Conservation (phyloP, 495 filamentous ascomycete genomes). For the Penicillium ucsense region DNA sequence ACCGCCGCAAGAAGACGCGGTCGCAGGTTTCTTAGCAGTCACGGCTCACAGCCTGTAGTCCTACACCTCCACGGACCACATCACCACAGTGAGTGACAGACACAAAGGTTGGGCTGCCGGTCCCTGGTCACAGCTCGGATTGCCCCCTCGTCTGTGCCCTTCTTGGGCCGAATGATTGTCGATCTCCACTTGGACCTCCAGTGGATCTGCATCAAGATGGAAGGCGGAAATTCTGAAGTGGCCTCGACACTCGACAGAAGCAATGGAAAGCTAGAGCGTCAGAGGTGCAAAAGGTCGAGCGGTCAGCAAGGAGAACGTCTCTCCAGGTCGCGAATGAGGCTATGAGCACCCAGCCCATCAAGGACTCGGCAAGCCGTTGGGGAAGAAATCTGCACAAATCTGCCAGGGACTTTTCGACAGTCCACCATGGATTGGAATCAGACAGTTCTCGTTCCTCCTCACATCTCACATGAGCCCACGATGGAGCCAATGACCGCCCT, state of each 20-base stretch:
- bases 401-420: no score
- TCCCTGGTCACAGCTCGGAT: constrained; percentile 15
- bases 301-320: constrained; percentile 4
- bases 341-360: neutral
- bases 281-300: neutral
- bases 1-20: no score
- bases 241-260: no score
- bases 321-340: neutral
- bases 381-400: no score
- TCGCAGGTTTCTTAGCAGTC: neutral
- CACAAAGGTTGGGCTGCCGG: constrained; percentile 2
- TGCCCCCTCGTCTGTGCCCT: constrained; percentile 19
- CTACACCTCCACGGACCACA: neutral
- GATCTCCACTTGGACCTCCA: constrained; percentile 4
- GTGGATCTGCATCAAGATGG: constrained; percentile 5
- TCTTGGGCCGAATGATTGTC: constrained; percentile 2
- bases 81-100: neutral
- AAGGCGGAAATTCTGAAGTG: neutral
- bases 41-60: no score
- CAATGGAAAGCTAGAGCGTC: no score
- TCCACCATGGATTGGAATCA: no score
- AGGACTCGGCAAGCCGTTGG: no score
- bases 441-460: no score
- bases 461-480: no score
- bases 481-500: constrained; percentile 6